Percentiles rank a stretch among this genome's conserved stretches.
Conservation (phyloP, 768 basidiomycete species). For the Nevesoporus exiguus region DNA sequence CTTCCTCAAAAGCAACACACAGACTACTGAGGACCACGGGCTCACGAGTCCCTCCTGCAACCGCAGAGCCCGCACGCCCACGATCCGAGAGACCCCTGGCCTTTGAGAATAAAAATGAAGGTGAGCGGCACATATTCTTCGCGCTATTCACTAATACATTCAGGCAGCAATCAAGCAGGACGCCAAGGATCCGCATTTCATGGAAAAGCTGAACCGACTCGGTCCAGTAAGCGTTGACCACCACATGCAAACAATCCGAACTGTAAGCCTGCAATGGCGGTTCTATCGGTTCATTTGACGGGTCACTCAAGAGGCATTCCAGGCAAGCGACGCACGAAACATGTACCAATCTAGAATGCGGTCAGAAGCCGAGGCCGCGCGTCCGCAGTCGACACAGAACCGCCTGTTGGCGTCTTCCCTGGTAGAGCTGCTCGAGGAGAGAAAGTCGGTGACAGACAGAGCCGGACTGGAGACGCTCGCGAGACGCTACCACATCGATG, state of each 20-base stretch:
- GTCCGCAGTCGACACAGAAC: conserved; percentile 42
- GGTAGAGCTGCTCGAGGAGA: conserved; percentile 57
- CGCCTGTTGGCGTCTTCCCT: conserved; percentile 52
- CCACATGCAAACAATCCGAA: conserved; percentile 47
- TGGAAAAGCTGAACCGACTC: conserved; percentile 58
- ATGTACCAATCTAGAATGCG: conserved; percentile 53
- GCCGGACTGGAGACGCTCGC: conserved; percentile 51
- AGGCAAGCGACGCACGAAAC: conserved; percentile 33
- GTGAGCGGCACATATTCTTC: conserved; percentile 26
- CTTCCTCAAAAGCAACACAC: conserved; percentile 57
- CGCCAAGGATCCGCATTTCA: conserved; percentile 67
- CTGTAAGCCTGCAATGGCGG: conserved; percentile 35
- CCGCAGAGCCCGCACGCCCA: conserved; percentile 6
- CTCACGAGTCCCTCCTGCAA: conserved; percentile 31
- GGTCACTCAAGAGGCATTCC: not conserved
- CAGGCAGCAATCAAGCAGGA: conserved; percentile 57
- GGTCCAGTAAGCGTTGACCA: conserved; percentile 73
- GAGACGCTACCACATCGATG: conserved; percentile 52
- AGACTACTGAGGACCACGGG: conserved; percentile 51
- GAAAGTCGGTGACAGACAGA: conserved; percentile 44
- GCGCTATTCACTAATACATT: not conserved
- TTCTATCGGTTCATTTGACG: not conserved
- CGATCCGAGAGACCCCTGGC: conserved; percentile 33
- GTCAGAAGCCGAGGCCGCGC: conserved; percentile 54
- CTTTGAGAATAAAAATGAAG: conserved; percentile 51